Base-by-base conservation (phyloP, 2,329 filamentous ascomycete species). In the Colletotrichum phormii region DNA sequence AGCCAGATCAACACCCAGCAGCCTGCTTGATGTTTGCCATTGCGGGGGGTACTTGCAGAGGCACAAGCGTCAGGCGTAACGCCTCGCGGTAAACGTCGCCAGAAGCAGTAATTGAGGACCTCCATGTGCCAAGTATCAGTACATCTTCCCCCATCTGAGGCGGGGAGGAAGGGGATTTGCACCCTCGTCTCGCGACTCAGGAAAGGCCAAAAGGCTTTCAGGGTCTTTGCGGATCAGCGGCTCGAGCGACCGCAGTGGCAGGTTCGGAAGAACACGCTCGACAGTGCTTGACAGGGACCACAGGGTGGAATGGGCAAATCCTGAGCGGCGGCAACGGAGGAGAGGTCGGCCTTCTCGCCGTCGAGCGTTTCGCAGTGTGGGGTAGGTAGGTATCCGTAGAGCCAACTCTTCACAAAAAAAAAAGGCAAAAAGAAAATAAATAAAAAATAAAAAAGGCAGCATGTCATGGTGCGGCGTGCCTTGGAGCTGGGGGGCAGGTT, bases 201-300 rank as follows among this genome's bases (percentile, higher is more conserved):
- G 33, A 49, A 11, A 49, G 42, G 42, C 54, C 54, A 22, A 35
- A 67, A 61, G 49, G 29, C 53, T 37, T 57, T 67, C 64, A 72
- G 67, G 72, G 72, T 69, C 68, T 51, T 37, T 67, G 72, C 72
- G 72, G 74, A 74, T 72, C 63, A 22, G 58, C 72, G 74, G 72
- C 74, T 75, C 72, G 74, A 69, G 65, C 65, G 74, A 74, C 64
- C 74, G 74, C 60, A 60, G n/a, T 37, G 26, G 67, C 68, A 67
- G 60, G 54, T 53, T 71, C 67, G 67, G 57, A 33, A 46, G 18
- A 46, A 54, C 53, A 18, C 35, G 57, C 37, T 42, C 37, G n/a
- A 42, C 37, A 42, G 37, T 42, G 37, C 37, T 42, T 42, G 42
- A 49, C 42, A n/a, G 33, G 6, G 33, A 35, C 33, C 7, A 35